These are phyloP conservation scores for Stropharia rugosoannulata DNA, from an alignment of 768 basidiomycete genomes.

Conservation along the genomic window DNA sequence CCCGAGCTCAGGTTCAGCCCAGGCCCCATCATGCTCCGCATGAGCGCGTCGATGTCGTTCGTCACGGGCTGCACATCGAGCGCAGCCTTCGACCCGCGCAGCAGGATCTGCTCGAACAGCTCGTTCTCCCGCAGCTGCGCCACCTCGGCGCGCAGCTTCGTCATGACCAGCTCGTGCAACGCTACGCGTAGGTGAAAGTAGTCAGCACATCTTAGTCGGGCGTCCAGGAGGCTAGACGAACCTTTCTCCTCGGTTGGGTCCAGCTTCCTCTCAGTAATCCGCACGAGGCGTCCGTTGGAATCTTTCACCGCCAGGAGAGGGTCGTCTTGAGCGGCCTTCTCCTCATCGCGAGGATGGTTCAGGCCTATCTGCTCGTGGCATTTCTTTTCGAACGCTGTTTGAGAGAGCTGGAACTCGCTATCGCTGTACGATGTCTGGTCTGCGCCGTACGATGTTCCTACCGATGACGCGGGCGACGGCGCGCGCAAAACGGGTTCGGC, in stretches of 20 bases:
- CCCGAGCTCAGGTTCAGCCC: constrained; percentile 17
- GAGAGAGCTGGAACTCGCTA: constrained; percentile 35
- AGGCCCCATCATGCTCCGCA: constrained; percentile 53
- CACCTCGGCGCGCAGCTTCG: constrained; percentile 34
- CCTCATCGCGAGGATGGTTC: constrained; percentile 34
- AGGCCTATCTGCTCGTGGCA: constrained; percentile 39
- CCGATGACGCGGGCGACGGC: constrained; percentile 52
- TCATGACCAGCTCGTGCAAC: constrained; percentile 35
- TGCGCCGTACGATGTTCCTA: constrained; percentile 43
- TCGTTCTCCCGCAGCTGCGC: constrained; percentile 46
- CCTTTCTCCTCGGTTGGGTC: constrained; percentile 34
- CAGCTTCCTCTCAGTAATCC: constrained; percentile 15
- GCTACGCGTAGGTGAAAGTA: constrained; percentile 4
- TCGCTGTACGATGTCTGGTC: constrained; percentile 49
- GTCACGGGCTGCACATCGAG: constrained; percentile 42
- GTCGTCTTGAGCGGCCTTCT: constrained; percentile 37
- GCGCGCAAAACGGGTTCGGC: constrained; percentile 46
- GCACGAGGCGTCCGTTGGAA: constrained; percentile 12
- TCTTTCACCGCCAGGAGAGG: constrained; percentile 33
- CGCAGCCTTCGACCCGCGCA: constrained; percentile 45
- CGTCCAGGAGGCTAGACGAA: constrained; percentile 18
- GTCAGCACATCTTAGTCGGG: not conserved
- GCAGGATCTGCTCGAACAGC: constrained; percentile 44
- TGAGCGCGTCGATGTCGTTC: constrained; percentile 46
- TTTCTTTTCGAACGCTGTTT: constrained; percentile 41